A percentile compares a stretch with the other conserved stretches of the same genome.
These are phyloP conservation scores for Hymenochaete sp. DNA, from an alignment of 1,284 basidiomycete genomes.

Conservation along the genomic window DNA sequence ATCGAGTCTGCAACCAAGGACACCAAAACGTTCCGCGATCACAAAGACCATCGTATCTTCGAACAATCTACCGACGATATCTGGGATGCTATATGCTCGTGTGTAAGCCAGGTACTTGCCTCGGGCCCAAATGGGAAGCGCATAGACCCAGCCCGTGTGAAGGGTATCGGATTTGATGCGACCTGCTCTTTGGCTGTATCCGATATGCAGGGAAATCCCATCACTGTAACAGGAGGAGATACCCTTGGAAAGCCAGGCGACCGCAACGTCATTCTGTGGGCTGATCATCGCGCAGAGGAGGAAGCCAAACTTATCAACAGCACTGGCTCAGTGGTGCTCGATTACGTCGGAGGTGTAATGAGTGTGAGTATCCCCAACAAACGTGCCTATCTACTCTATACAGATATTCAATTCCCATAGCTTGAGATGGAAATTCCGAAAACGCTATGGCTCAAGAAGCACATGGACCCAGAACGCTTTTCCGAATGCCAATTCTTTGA, in stretches of 20 bases:
- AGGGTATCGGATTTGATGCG: constrained; percentile 93
- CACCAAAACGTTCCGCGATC: constrained; percentile 80
- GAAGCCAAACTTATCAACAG: constrained; percentile 89
- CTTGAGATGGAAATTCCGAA: constrained; percentile 97
- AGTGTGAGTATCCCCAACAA: constrained; percentile 51
- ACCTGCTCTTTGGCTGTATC: constrained; percentile 93
- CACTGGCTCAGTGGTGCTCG: constrained; percentile 77
- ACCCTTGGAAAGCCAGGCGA: constrained; percentile 57
- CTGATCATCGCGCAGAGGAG: constrained; percentile 88
- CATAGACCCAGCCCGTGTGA: constrained; percentile 49
- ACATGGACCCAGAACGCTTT: constrained; percentile 76
- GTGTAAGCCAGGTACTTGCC: constrained; percentile 62
- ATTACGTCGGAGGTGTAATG: constrained; percentile 96
- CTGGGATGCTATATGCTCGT: constrained; percentile 72
- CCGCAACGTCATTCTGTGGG: constrained; percentile 86
- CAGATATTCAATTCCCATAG: constrained; percentile 31
- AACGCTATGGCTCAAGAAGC: constrained; percentile 90
- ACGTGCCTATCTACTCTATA: background rate
- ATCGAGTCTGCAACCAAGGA: constrained; percentile 71
- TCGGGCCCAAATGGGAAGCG: constrained; percentile 38
- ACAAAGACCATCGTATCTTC: constrained; percentile 84
- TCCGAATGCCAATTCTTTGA: constrained; percentile 89
- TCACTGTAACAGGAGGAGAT: constrained; percentile 72
- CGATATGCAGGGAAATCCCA: constrained; percentile 64
- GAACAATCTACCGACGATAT: constrained; percentile 88